Conservation (phyloP, 192 early-diverging fungal genomes). For the Rhizoclosmatium globosum region DNA sequence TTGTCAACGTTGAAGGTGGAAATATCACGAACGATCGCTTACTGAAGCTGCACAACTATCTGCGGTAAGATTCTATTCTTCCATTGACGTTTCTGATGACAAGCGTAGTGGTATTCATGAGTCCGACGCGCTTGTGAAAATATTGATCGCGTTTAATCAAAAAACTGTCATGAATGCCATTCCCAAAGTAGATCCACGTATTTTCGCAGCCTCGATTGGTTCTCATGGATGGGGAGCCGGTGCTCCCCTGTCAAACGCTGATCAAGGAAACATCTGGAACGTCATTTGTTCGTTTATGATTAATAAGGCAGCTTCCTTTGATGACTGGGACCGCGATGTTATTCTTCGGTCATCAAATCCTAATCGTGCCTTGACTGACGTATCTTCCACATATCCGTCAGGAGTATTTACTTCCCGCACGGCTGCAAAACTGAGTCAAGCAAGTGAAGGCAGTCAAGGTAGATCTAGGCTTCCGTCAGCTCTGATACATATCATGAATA, state of each 20-base stretch:
- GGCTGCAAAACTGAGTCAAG: slow-evolving; percentile 1
- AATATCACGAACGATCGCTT: slow-evolving; percentile 48
- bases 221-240: slow-evolving; percentile 3
- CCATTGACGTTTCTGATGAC: slow-evolving; percentile 8
- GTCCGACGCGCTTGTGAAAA: slow-evolving; percentile 52
- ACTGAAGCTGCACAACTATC: slow-evolving; percentile 47
- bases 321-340: slow-evolving; percentile 45
- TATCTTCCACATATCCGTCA: slow-evolving; percentile 16
- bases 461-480: slow-evolving; percentile 35
- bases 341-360: slow-evolving; percentile 53
- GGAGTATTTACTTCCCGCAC: neutral
- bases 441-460: neutral
- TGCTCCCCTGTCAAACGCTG: slow-evolving; percentile 28
- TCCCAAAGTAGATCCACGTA: slow-evolving; percentile 43
- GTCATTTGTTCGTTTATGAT: slow-evolving; percentile 49
- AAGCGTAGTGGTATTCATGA: slow-evolving; percentile 45
- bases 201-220: slow-evolving; percentile 14
- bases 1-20: slow-evolving; percentile 53
- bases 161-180: slow-evolving; percentile 42
- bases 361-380: slow-evolving; percentile 18
- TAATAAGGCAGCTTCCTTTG: slow-evolving; percentile 40
- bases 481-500: slow-evolving; percentile 48
- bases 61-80: slow-evolving; percentile 20
- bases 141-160: slow-evolving; percentile 44
- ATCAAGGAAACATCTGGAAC: slow-evolving; percentile 48